A percentile compares a stretch with the other conserved stretches of the same genome.
Conservation (phyloP, 208 protist genomes). For the Phytomonas sp. region DNA sequence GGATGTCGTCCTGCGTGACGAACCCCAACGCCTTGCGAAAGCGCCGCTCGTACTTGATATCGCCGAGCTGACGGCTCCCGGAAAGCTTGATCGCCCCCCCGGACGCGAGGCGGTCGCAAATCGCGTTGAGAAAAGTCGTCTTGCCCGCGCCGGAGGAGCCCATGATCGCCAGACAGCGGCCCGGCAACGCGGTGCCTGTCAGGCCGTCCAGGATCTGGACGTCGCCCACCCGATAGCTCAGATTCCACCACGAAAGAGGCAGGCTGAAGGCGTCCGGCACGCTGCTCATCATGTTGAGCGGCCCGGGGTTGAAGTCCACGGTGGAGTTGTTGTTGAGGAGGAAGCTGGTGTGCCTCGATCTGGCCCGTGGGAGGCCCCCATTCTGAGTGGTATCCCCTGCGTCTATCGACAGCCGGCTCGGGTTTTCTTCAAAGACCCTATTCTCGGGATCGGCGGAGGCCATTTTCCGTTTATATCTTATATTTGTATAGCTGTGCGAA, state of each 20-base stretch:
- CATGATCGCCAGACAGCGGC: slow-evolving; percentile 72
- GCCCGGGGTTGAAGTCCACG: no score
- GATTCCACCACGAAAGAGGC: slow-evolving; percentile 63
- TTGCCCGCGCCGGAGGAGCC: slow-evolving; percentile 80
- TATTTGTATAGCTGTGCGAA: no score
- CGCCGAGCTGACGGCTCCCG: slow-evolving; percentile 59
- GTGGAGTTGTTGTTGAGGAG: no score
- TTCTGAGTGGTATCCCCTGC: no score
- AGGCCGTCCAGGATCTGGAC: slow-evolving; percentile 50
- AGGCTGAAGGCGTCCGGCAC: slow-evolving; percentile 24
- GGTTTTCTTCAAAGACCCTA: no score
- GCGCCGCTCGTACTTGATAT: slow-evolving; percentile 39
- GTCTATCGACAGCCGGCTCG: no score
- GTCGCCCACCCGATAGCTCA: slow-evolving; percentile 44
- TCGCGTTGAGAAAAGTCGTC: slow-evolving; percentile 81
- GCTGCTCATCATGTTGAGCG: slow-evolving; percentile 7
- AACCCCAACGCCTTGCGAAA: slow-evolving; percentile 65
- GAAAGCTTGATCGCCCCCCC: slow-evolving; percentile 25
- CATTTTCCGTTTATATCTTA: no score
- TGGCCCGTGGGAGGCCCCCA: no score
- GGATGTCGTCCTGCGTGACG: slow-evolving; percentile 78
- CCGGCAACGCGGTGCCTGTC: slow-evolving; percentile 61
- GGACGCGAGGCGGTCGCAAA: slow-evolving; percentile 58
- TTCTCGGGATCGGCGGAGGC: no score
- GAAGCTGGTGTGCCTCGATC: no score